Evolutionary conservation across 257 asterid species (phyloP).

Genomic region (Echites panduratus): DNA sequence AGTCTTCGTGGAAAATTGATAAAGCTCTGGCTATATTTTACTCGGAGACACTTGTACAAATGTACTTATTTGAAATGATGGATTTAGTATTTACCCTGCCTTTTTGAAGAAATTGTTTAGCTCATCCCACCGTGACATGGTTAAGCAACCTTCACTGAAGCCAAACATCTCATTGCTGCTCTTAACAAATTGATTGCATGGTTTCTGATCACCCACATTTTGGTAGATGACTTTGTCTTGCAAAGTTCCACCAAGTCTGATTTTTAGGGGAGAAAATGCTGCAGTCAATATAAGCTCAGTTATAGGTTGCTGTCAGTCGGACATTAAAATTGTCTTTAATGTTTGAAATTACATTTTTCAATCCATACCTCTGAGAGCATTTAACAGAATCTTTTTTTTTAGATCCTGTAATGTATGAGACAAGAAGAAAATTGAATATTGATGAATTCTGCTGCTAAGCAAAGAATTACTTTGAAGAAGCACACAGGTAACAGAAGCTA

Average conservation of each 20-base stretch:
- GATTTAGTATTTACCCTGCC: slow-evolving; percentile 46
- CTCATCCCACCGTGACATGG: slow-evolving; percentile 79
- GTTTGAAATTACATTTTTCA: background rate
- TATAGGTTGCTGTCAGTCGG: background rate
- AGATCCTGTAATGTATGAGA: slow-evolving; percentile 45
- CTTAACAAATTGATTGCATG: slow-evolving; percentile 43
- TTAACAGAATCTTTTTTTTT: slow-evolving; percentile 48
- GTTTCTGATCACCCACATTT: slow-evolving; percentile 25
- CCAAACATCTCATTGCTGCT: slow-evolving; percentile 50
- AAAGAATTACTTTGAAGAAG: background rate
- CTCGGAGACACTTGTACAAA: no score
- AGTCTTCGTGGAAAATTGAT: background rate
- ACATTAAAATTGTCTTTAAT: background rate
- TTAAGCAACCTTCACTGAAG: slow-evolving; percentile 68
- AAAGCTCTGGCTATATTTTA: background rate
- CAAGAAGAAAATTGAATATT: background rate
- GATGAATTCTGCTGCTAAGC: background rate
- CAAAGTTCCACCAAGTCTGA: slow-evolving; percentile 88
- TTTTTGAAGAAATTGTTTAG: slow-evolving; percentile 50
- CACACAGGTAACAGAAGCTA: background rate
- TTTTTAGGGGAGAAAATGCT: slow-evolving; percentile 75
- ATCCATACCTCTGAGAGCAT: slow-evolving; percentile 65
- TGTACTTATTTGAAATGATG: background rate
- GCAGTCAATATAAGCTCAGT: slow-evolving; percentile 24
- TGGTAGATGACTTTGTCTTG: slow-evolving; percentile 73